Percentiles rank a stretch among this genome's conserved stretches.
Conservation (phyloP, 257 asterid species). For the Sherardia arvensis region DNA sequence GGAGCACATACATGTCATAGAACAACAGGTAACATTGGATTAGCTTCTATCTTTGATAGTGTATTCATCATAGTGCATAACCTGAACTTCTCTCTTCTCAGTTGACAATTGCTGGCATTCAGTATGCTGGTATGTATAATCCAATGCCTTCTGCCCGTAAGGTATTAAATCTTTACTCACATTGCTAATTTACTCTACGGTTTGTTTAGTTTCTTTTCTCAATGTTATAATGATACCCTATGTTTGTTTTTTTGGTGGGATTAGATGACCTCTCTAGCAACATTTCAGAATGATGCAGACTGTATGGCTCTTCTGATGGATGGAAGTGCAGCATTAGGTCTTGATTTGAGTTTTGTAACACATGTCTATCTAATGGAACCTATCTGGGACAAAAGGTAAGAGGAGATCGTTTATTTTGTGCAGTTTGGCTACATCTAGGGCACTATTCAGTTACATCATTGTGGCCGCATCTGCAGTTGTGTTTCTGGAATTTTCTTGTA, state of each 20-base stretch:
- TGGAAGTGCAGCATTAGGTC: slow-evolving; percentile 98
- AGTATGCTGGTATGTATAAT: slow-evolving; percentile 78
- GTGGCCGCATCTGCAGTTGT: neutral
- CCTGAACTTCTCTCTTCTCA: too few species aligned
- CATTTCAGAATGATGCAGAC: slow-evolving; percentile 77
- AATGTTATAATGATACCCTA: neutral
- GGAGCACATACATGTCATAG: slow-evolving; percentile 90
- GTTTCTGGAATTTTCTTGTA: too few species aligned
- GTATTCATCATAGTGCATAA: slow-evolving; percentile 18
- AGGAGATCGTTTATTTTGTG: slow-evolving; percentile 1
- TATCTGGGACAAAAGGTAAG: slow-evolving; percentile 95
- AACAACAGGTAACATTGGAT: slow-evolving; percentile 64
- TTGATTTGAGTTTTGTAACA: slow-evolving; percentile 91
- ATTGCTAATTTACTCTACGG: slow-evolving; percentile 4
- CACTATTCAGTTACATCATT: neutral
- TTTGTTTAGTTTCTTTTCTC: neutral
- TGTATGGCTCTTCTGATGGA: slow-evolving; percentile 98
- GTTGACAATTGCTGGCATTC: slow-evolving; percentile 50
- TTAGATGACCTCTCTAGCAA: slow-evolving; percentile 76
- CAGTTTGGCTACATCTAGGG: neutral
- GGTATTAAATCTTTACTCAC: slow-evolving; percentile 25
- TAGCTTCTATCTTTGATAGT: slow-evolving; percentile 12
- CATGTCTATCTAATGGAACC: slow-evolving; percentile 98
- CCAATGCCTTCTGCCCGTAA: slow-evolving; percentile 77
- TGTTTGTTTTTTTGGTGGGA: neutral